Evolutionary conservation across 805 yeast genomes (phyloP).

Genomic region (Cephaloascus fragrans): DNA sequence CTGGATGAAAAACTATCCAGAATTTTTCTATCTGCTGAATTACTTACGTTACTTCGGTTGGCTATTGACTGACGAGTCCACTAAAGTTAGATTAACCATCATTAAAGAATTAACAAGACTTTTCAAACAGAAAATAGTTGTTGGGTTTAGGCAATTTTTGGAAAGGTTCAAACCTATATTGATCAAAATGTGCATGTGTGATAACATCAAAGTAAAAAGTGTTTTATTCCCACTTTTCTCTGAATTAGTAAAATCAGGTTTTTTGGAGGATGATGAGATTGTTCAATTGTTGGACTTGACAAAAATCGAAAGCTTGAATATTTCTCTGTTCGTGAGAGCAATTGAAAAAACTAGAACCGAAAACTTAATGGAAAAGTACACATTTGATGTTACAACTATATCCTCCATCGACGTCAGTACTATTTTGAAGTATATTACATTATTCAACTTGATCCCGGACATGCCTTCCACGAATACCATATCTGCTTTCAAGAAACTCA

Average conservation of each 20-base stretch:
- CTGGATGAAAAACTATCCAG: conserved; percentile 69
- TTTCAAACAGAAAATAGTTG: conserved; percentile 34
- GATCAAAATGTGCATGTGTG: conserved; percentile 41
- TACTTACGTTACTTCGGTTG: conserved; percentile 76
- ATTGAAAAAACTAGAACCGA: background rate
- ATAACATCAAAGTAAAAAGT: conserved; percentile 6
- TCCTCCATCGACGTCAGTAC: background rate
- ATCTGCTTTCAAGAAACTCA: background rate
- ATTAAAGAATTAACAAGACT: conserved; percentile 42
- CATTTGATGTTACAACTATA: background rate
- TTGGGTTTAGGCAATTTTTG: conserved; percentile 70
- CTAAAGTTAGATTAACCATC: conserved; percentile 56
- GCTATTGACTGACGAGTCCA: conserved; percentile 66
- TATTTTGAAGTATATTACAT: background rate
- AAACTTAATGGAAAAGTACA: background rate
- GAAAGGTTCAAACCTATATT: conserved; percentile 61
- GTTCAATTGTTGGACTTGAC: background rate
- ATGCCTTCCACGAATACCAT: background rate
- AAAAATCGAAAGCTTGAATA: background rate
- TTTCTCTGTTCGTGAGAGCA: background rate
- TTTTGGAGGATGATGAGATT: conserved; percentile 50
- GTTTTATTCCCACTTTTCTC: conserved; percentile 27
- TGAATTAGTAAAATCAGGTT: conserved; percentile 51
- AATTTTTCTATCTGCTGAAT: conserved; percentile 55
- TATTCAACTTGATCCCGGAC: background rate